These are phyloP conservation scores for Xylaria grammica DNA, from an alignment of 495 filamentous ascomycete genomes.

Conservation along the genomic window DNA sequence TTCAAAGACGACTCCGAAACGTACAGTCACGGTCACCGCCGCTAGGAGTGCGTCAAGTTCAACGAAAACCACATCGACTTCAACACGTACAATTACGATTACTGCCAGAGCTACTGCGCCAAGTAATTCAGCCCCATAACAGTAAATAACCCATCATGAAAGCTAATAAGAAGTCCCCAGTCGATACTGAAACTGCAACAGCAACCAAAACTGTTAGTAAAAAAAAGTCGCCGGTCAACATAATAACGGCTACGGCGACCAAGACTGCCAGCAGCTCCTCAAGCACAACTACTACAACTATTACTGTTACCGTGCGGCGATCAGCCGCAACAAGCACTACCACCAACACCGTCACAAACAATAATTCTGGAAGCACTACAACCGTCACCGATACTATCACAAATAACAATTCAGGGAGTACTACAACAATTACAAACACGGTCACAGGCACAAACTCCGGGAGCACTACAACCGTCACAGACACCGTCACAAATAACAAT, in stretches of 20 bases:
- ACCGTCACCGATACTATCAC: no score
- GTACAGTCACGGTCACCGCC: background rate
- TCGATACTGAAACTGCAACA: background rate
- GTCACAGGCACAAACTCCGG: slow-evolving; percentile 5
- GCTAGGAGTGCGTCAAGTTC: background rate
- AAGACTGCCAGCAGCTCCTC: background rate
- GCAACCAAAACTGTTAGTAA: background rate
- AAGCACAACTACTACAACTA: slow-evolving; percentile 9
- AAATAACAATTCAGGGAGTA: background rate
- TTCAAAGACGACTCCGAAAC: background rate
- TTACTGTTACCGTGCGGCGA: background rate
- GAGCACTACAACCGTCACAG: slow-evolving; percentile 22
- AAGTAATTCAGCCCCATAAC: background rate
- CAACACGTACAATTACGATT: background rate
- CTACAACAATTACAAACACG: slow-evolving; percentile 13
- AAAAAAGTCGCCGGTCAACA: slow-evolving; percentile 4
- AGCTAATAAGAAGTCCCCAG: background rate
- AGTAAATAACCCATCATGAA: background rate
- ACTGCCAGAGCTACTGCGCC: background rate
- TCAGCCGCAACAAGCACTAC: background rate
- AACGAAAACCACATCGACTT: background rate
- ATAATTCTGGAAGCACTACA: background rate
- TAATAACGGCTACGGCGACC: slow-evolving; percentile 11
- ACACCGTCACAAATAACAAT: slow-evolving; percentile 3
- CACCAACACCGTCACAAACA: slow-evolving; percentile 11